Base-by-base conservation (phyloP, 1,284 basidiomycete species). In the Rugosomyces carneus region DNA sequence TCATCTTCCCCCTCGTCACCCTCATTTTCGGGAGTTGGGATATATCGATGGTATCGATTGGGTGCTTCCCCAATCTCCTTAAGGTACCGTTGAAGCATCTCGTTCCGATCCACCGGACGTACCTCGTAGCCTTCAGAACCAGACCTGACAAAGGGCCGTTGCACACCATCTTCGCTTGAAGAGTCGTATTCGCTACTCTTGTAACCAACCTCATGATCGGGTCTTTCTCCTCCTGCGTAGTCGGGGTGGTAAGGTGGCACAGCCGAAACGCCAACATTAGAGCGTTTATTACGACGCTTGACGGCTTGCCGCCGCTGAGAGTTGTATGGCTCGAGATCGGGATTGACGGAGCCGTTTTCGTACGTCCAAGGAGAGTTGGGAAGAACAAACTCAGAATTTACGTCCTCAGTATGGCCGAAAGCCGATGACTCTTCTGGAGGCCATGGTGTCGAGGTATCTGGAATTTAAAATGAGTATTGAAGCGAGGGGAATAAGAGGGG, bases 121-220 rank as follows among this genome's bases (percentile, higher is more conserved):
- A 89, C 78, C 58, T 91, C 88, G 56, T 80, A 84, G 3, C 88
- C 88, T 66, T 91, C 89, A 13, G 86, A 89, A 13, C 88, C 88
- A 32, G 78, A 66, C 43, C 89, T 70, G 32, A 87, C 66, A 37
- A 55, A 60, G 11, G 53, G 48, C 45, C 15, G 63, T 59, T 10
- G 58, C 40, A 16, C 52, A 6, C 60, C 53, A 16, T 67, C 65
- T 26, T 71, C 68, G 46, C 70, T 71, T 37, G 65, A 61, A 8
- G 62, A 56, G 19, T 62, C 44, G 24, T 46, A 41, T 37, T 51
- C 52, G 11, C 32, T 38, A 49, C 44, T 49, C 21, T 23, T 23
- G 21, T 23, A 7, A 7, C 21, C 21, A 7, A 23, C 7, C 39
- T 35, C 53, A 54, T 44, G 46, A 31, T 27, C 36, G 13, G 52